Conservation (phyloP, 2,329 filamentous ascomycete genomes). For the Knufia petricola region DNA sequence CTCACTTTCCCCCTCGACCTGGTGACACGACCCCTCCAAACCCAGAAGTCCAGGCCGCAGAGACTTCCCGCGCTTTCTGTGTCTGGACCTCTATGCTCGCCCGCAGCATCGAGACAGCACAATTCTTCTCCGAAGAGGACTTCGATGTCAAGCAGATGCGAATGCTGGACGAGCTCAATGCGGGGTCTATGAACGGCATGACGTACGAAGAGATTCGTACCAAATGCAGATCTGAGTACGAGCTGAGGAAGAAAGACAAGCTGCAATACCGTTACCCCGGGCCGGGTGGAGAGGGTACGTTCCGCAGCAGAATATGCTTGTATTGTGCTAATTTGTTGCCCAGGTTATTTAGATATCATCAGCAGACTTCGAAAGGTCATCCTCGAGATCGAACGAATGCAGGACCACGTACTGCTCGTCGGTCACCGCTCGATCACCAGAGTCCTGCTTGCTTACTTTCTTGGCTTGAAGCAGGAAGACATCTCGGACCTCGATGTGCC, state of each 20-base stretch:
- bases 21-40: conserved; percentile 94
- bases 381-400: conserved; percentile 92
- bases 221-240: conserved; percentile 72
- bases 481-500: conserved; percentile 93
- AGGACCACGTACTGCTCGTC: conserved; percentile 85
- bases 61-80: conserved; percentile 72
- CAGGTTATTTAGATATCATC: conserved; percentile 94
- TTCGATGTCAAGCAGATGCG: conserved; percentile 97
- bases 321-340: too few relatives aligned
- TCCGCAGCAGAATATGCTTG: too few relatives aligned
- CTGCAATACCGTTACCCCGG: conserved; percentile 94
- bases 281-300: conserved; percentile 87
- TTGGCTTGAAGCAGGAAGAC: conserved; percentile 78
- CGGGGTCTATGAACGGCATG: conserved; percentile 85
- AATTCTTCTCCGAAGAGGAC: conserved; percentile 89
- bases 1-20: conserved; percentile 77
- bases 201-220: conserved; percentile 83
- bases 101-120: conserved; percentile 76
- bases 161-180: conserved; percentile 94
- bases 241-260: conserved; percentile 71
- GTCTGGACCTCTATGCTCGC: conserved; percentile 98
- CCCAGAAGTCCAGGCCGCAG: conserved; percentile 57
- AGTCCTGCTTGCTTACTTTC: conserved; percentile 92
- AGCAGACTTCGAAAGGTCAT: conserved; percentile 92
- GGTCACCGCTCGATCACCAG: conserved; percentile 86